Evolutionary conservation across 257 asterid species (phyloP).

Genomic region (Nicotiana tabacum): DNA sequence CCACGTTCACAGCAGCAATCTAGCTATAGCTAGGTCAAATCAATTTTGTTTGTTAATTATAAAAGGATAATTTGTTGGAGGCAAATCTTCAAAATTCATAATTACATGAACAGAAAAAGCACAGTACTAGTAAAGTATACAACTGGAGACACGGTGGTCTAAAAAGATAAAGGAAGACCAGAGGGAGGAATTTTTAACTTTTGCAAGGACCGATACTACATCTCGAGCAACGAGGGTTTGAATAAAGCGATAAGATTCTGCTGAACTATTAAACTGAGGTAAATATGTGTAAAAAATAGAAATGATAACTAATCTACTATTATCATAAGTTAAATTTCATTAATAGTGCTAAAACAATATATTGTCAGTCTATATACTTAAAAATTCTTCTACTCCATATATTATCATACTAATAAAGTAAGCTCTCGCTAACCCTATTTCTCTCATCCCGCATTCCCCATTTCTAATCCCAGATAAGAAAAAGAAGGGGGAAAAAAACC

Average conservation of each 20-base stretch:
- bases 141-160: slow-evolving; percentile 6
- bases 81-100: neutral
- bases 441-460: no score
- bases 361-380: no score
- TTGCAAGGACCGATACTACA: slow-evolving; percentile 30
- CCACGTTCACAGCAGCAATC: slow-evolving; percentile 3
- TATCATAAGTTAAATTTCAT: neutral
- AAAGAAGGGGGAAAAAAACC: no score
- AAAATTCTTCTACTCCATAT: no score
- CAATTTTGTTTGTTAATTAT: no score
- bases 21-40: neutral
- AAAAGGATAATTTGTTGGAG: neutral
- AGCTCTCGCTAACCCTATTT: no score
- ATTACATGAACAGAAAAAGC: neutral
- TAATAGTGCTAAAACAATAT: no score
- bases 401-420: no score
- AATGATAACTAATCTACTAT: neutral
- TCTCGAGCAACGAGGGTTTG: slow-evolving; percentile 10
- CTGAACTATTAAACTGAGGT: neutral
- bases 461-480: no score
- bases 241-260: slow-evolving; percentile 21
- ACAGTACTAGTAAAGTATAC: neutral
- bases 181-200: slow-evolving; percentile 13
- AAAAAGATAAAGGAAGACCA: slow-evolving; percentile 23
- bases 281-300: neutral